Base-by-base conservation (phyloP, 108 stramenopile species). In the Parmales sp. region DNA sequence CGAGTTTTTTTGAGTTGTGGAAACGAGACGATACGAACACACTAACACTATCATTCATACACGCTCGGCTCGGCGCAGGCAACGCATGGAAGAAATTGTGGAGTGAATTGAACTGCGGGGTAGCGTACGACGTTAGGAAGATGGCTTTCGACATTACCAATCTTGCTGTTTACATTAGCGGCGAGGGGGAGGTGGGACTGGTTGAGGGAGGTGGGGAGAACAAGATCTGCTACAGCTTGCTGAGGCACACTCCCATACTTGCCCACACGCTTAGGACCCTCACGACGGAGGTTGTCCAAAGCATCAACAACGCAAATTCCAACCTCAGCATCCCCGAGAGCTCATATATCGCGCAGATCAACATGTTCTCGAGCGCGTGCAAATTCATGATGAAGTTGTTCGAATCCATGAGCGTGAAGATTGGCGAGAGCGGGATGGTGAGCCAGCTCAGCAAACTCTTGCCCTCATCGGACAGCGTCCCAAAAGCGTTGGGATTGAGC, bases 201-300 rank as follows among this genome's bases (percentile, higher is more conserved):
- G 4, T 16, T 13, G 31, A 60, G 29, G 11, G 20, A 28, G 4
- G 7, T 13, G 31, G 36, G 29, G 11, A 34, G 13, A 34, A 7
- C 28, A 20, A 60, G 7, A 20, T 60, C 16, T 19, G 54, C 28
- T 20, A 28, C 31, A 60, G 54, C 16, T 20, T 60, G 26, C 54
- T 60, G n/a, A 60, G 54, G 54, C 54, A 60, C 31, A 60, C 54
- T 60, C 18, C 29, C 3, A 34, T 60, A 1, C 16, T 60, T 3
- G 36, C 54, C 11, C 54, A 60, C 29, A 60, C 31, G 16, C 36
- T 60, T 34, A 60, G 54, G 54, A 5, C 28, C 26, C 54, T 60
- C 11, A 60, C 54, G 4, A 60, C 54, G n/a, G 54, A 60, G 28
- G 54, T 60, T 20, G 54, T 34, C 54, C n/a, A n/a, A n/a, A n/a